Conservation (phyloP, 495 filamentous ascomycete genomes). For the Penicillium robsamsonii region DNA sequence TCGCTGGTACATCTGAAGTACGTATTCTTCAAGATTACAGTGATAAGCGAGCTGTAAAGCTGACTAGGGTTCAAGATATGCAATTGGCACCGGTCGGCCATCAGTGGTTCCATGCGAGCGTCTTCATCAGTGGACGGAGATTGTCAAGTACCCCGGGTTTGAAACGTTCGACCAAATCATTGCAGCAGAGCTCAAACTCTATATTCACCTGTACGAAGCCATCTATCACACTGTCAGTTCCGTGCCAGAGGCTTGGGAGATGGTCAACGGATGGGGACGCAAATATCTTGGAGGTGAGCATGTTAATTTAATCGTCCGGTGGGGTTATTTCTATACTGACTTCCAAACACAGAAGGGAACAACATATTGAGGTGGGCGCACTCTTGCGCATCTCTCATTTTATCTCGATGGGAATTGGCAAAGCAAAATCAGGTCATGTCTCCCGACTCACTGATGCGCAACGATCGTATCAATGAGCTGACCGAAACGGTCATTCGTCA, state of each 20-base stretch:
- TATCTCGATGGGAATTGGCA: slow-evolving; percentile 13
- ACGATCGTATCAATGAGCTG: not conserved
- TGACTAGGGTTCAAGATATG: not conserved
- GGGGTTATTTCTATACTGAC: not conserved
- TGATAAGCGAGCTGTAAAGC: not conserved
- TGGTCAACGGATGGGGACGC: slow-evolving; percentile 3
- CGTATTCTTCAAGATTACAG: not conserved
- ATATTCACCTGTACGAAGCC: slow-evolving; percentile 7
- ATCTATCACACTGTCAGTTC: slow-evolving; percentile 4
- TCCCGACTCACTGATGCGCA: not conserved
- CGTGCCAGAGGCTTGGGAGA: slow-evolving; percentile 2
- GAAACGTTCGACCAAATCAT: slow-evolving; percentile 7
- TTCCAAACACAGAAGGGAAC: not conserved
- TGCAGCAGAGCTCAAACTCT: slow-evolving; percentile 11
- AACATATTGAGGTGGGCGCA: slow-evolving; percentile 1
- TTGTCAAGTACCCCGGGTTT: slow-evolving; percentile 6
- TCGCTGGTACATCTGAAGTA: slow-evolving; percentile 12
- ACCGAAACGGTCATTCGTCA: slow-evolving; percentile 7
- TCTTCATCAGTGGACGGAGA: slow-evolving; percentile 6
- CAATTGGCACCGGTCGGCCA: slow-evolving; percentile 11
- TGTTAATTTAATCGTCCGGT: not conserved
- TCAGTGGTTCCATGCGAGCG: slow-evolving; percentile 3
- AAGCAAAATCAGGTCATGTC: slow-evolving; percentile 3
- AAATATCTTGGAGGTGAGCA: slow-evolving; percentile 3
- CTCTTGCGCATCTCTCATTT: slow-evolving; percentile 5